Conservation (phyloP, 345 rosid genomes). For the Aurinia saxatilis region DNA sequence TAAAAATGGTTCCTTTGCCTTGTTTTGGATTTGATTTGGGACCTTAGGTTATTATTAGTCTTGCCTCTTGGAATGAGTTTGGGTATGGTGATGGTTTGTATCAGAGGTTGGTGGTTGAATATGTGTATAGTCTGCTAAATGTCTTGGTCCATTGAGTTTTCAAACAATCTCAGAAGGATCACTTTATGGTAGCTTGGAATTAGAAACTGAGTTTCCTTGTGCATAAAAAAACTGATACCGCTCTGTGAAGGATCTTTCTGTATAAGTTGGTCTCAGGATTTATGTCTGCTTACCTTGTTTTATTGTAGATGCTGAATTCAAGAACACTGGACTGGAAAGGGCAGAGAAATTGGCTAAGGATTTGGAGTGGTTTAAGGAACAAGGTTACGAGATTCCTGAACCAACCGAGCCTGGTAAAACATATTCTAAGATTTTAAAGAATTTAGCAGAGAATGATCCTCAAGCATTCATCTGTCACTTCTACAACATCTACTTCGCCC, state of each 20-base stretch:
- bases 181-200: background rate
- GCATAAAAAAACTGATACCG: background rate
- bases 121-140: background rate
- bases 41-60: no score
- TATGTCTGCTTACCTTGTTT: background rate
- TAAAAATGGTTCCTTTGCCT: background rate
- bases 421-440: slow-evolving; percentile 55
- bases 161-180: background rate
- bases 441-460: slow-evolving; percentile 78
- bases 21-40: background rate
- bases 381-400: slow-evolving; percentile 75
- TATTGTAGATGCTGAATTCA: slow-evolving; percentile 72
- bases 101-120: background rate
- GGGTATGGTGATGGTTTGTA: no score
- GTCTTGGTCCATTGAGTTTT: background rate
- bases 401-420: slow-evolving; percentile 69
- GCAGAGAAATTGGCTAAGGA: slow-evolving; percentile 58
- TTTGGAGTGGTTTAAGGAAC: slow-evolving; percentile 85
- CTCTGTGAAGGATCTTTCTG: background rate
- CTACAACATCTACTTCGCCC: slow-evolving; percentile 91
- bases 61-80: background rate
- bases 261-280: background rate
- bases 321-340: slow-evolving; percentile 80
- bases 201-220: background rate
- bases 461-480: slow-evolving; percentile 96